Evolutionary conservation across 192 early-diverging fungal species (phyloP).

Genomic region (Backusella luteola): DNA sequence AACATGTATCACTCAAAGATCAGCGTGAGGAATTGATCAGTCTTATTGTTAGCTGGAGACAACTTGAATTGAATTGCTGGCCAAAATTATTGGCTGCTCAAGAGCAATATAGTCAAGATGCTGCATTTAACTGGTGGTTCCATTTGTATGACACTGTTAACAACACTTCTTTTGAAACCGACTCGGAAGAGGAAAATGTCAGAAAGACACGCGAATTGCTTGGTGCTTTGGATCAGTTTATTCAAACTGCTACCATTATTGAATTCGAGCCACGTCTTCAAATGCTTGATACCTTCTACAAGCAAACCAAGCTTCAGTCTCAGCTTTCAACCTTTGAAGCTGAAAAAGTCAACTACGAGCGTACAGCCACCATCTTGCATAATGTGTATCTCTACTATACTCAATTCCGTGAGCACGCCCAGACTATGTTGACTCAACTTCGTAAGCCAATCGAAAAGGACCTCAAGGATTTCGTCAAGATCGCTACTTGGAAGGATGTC

Average conservation of each 20-base stretch:
- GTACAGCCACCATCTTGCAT: constrained; percentile 51
- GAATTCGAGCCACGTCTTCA: constrained; percentile 76
- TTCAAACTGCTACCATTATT: constrained; percentile 72
- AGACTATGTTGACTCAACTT: constrained; percentile 51
- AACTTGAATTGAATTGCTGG: constrained; percentile 90
- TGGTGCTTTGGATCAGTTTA: constrained; percentile 77
- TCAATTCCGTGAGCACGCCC: constrained; percentile 65
- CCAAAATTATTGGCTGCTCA: constrained; percentile 80
- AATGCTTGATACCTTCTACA: constrained; percentile 25
- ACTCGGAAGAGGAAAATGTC: constrained; percentile 14
- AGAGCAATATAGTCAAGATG: constrained; percentile 63
- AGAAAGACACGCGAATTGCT: constrained; percentile 50
- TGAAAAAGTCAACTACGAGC: constrained; percentile 18
- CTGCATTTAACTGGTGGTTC: constrained; percentile 88
- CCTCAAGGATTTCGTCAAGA: constrained; percentile 89
- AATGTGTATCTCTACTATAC: constrained; percentile 83
- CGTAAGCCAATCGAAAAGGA: constrained; percentile 84
- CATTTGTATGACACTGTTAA: constrained; percentile 68
- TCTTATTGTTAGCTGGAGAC: constrained; percentile 88
- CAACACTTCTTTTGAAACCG: constrained; percentile 38
- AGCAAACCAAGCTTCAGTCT: constrained; percentile 28
- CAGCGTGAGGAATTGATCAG: constrained; percentile 65
- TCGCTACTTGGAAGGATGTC: constrained; percentile 96
- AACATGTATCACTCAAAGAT: constrained; percentile 71
- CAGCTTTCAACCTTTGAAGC: constrained; percentile 20